Evolutionary conservation across 148 eudicot genomes (phyloP).

Genomic region (Rhododendron griersonianum): DNA sequence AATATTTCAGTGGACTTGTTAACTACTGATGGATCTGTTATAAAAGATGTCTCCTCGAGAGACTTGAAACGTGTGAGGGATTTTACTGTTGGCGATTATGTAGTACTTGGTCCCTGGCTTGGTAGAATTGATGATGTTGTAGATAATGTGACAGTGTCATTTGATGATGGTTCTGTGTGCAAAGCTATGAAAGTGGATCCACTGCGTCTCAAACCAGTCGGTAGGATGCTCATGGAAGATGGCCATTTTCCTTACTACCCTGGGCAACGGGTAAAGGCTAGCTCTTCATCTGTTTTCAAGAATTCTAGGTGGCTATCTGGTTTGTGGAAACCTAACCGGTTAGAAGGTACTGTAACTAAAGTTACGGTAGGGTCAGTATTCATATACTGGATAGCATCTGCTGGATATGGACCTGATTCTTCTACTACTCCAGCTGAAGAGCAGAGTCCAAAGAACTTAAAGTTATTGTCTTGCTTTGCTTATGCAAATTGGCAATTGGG

Average conservation of each 20-base stretch:
- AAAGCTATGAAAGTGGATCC: constrained; percentile 89
- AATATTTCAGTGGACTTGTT: constrained; percentile 64
- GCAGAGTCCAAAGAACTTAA: constrained; percentile 82
- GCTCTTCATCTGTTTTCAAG: constrained; percentile 82
- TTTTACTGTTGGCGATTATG: constrained; percentile 80
- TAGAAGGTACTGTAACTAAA: constrained; percentile 85
- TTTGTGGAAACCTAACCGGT: constrained; percentile 66
- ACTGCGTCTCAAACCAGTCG: constrained; percentile 65
- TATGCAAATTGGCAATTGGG: constrained; percentile 96
- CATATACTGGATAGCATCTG: constrained; percentile 94
- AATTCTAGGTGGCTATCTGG: constrained; percentile 84
- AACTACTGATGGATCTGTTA: constrained; percentile 49
- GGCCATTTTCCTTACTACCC: constrained; percentile 90
- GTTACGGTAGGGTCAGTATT: constrained; percentile 79
- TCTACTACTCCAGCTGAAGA: constrained; percentile 86
- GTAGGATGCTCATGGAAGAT: constrained; percentile 70
- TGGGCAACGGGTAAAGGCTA: constrained; percentile 87
- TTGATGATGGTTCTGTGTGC: constrained; percentile 91
- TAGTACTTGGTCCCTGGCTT: constrained; percentile 86
- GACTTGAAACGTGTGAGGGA: constrained; percentile 79
- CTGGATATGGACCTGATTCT: constrained; percentile 89
- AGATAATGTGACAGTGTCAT: constrained; percentile 77
- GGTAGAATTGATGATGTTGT: constrained; percentile 91
- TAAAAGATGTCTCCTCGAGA: constrained; percentile 54
- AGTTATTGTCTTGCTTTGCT: constrained; percentile 70